These are phyloP conservation scores for Casuarina cunninghamiana DNA, from an alignment of 306 rosid species.

Conservation along the genomic window DNA sequence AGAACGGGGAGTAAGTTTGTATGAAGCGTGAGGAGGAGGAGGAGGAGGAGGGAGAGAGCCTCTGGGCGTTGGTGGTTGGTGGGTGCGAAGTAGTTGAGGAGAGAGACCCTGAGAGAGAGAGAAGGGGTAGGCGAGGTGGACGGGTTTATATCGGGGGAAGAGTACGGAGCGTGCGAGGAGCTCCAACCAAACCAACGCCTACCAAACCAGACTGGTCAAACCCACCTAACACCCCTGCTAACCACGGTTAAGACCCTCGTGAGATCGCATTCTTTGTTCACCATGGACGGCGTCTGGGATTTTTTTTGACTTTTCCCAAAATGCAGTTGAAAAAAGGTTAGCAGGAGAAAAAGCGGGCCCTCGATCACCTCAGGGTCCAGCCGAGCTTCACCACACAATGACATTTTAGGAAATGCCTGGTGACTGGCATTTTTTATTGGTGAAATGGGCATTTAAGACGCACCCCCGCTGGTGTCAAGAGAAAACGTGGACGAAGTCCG, in stretches of 20 bases:
- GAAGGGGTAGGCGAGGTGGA: background rate
- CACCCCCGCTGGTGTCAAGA: too few species aligned
- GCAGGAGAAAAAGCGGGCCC: background rate
- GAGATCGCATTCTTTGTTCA: background rate
- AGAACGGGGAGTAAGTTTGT: background rate
- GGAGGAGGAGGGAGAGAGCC: constrained; percentile 23
- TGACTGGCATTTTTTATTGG: too few species aligned
- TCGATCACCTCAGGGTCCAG: too few species aligned
- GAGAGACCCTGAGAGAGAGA: constrained; percentile 21
- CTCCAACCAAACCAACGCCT: constrained; percentile 42
- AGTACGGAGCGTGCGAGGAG: constrained; percentile 5
- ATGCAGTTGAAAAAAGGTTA: background rate
- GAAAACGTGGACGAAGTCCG: too few species aligned
- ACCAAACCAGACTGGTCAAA: constrained; percentile 73
- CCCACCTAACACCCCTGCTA: constrained; percentile 47
- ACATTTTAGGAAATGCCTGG: too few species aligned
- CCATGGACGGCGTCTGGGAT: background rate
- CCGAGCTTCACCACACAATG: too few species aligned
- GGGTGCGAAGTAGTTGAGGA: constrained; percentile 41
- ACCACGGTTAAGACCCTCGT: constrained; percentile 31
- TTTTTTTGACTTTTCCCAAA: background rate
- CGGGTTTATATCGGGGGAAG: constrained; percentile 35
- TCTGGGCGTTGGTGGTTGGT: constrained; percentile 9
- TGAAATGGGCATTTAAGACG: too few species aligned
- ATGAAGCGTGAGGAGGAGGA: background rate